Evolutionary conservation across 169 alveolate species (phyloP), one percentile per base, ranked within the genome.

Genomic region (Ichthyophthirius multifiliis): DNA sequence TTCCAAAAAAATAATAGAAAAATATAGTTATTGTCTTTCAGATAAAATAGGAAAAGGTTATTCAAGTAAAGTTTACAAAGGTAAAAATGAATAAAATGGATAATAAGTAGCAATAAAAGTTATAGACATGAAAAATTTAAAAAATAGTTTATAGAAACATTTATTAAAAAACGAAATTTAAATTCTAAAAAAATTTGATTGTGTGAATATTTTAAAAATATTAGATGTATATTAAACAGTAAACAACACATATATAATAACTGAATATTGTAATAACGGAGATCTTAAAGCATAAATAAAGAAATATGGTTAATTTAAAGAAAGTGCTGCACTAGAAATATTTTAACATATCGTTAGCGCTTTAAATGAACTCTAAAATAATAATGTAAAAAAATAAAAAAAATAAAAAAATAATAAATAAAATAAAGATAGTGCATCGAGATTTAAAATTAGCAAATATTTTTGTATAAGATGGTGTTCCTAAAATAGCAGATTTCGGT

Each of bases 401-500:
- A 55, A 10, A 27, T 55, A 39, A 55, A 12, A 10, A 18, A 3
- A 0, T 12, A 27, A 55, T 3, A 4, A 18, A 55, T 27, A 55
- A 15, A 2, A 34, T 35, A 16, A 64, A 76, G 35, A 81, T 81
- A 13, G 73, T 81, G n/a, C 86, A 81, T 73, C 46, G 86, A 80
- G 86, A 80, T 67, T 37, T 80, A 13, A 80, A 80, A 39, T 81
- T 76, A 16, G 76, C 76, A 20, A 80, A 80, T 39, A 80, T 80
- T 4, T 48, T 80, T 7, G 65, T 80, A 9, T 37, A 55, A 45
- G 74, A 80, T 10, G 86, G 86, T 5, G 41, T 71, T 37, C 86
- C 86, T 0, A 80, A 80, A 39, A 71, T 80, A n/a, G 86, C 86
- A 15, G 86, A 80, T 48, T 80, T 67, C 62, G 86, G 86, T 5